Evolutionary conservation across 345 rosid genomes (phyloP).

Genomic region (Turritis glabra): DNA sequence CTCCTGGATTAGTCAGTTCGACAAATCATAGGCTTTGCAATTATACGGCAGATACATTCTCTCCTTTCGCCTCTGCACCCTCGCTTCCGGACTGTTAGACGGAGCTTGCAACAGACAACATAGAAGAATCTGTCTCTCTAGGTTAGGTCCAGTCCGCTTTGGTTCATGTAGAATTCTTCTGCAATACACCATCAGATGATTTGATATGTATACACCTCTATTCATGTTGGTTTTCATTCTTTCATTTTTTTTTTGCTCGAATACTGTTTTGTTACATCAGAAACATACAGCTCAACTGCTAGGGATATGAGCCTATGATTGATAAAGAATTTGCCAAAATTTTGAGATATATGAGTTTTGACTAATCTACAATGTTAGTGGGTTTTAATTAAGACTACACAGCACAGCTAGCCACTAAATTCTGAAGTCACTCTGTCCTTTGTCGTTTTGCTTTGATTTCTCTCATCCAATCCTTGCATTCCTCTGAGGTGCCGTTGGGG

Average conservation of each 20-base stretch:
- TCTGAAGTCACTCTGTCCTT: conserved; percentile 43
- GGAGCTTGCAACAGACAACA: not conserved
- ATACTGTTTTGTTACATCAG: not conserved
- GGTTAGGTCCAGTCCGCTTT: not conserved
- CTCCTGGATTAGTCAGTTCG: conserved; percentile 50
- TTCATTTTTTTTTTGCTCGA: not conserved
- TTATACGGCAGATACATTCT: conserved; percentile 61
- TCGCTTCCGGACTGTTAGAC: conserved; percentile 65
- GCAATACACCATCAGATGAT: not conserved
- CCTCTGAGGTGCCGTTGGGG: conserved; percentile 65
- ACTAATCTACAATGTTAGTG: conserved; percentile 15
- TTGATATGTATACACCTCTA: conserved; percentile 15
- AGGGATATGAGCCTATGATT: not conserved
- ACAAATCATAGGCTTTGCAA: conserved; percentile 53
- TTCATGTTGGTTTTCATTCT: conserved; percentile 14
- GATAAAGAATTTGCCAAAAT: not conserved
- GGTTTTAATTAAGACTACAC: conserved; percentile 1
- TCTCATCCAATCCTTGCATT: conserved; percentile 93
- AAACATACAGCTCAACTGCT: not conserved
- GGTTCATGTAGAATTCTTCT: not conserved
- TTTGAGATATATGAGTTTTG: not conserved
- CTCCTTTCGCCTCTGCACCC: conserved; percentile 69
- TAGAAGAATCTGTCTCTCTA: not conserved
- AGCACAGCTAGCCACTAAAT: not conserved
- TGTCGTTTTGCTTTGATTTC: conserved; percentile 62